Evolutionary conservation across 495 filamentous ascomycete species (phyloP).

Genomic region (Sphaerosporella brunnea): DNA sequence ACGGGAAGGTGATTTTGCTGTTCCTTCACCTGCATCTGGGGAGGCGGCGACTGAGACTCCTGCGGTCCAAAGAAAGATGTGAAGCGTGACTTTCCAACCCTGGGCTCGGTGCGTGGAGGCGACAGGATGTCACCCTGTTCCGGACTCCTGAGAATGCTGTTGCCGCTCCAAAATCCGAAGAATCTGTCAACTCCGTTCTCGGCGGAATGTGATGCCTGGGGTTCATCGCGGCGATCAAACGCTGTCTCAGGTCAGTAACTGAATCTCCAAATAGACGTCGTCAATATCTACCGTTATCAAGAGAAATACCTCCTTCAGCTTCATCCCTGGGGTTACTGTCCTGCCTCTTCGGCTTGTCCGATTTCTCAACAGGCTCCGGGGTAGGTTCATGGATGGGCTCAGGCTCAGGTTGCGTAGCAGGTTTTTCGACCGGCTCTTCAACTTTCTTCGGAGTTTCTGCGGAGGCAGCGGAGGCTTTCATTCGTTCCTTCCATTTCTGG

Average conservation of each 20-base stretch:
- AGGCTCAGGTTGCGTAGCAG: background rate
- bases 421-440: background rate
- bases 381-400: background rate
- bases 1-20: constrained; percentile 12
- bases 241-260: background rate
- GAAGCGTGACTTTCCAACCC: constrained; percentile 58
- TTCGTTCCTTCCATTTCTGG: constrained; percentile 80
- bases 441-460: background rate
- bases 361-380: background rate
- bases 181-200: constrained; percentile 62
- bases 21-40: constrained; percentile 25
- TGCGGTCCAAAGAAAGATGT: constrained; percentile 61
- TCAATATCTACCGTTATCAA: background rate
- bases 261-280: background rate
- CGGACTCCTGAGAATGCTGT: constrained; percentile 28
- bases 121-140: constrained; percentile 29
- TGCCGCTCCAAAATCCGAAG: constrained; percentile 49
- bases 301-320: constrained; percentile 1
- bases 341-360: constrained; percentile 13
- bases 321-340: constrained; percentile 1
- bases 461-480: constrained; percentile 44
- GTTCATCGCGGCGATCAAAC: background rate
- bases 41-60: constrained; percentile 29
- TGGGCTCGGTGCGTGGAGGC: constrained; percentile 26
- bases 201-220: constrained; percentile 13